These are phyloP conservation scores for Chaetoscypha palmicola DNA, from an alignment of 2,329 filamentous ascomycete genomes.

Conservation along the genomic window DNA sequence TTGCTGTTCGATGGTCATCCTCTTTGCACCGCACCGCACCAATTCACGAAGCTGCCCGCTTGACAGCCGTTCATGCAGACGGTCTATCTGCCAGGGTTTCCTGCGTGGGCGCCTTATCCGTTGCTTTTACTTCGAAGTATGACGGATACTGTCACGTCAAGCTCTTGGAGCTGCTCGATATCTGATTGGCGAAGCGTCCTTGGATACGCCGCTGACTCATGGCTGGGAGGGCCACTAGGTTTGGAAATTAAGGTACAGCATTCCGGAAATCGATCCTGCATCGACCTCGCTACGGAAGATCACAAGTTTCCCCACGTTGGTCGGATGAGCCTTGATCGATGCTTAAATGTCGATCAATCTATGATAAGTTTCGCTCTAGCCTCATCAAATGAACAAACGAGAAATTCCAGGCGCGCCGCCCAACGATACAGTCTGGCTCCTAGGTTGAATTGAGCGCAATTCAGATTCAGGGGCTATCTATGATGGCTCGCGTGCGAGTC, in stretches of 20 bases:
- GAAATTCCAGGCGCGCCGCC: too few relatives aligned
- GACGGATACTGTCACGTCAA: constrained; percentile 16
- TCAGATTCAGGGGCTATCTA: not conserved
- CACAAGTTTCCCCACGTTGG: constrained; percentile 7
- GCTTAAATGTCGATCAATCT: constrained; percentile 13
- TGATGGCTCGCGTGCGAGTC: not conserved
- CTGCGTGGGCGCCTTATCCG: constrained; percentile 14
- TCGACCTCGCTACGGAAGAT: constrained; percentile 9
- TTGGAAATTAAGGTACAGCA: constrained; percentile 16
- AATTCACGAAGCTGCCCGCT: not conserved
- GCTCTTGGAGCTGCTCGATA: not conserved
- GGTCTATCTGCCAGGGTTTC: constrained; percentile 1
- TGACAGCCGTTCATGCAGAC: constrained; percentile 4
- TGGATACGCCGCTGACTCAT: constrained; percentile 17
- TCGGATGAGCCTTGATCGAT: constrained; percentile 5
- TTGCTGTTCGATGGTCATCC: not conserved
- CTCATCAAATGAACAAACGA: not conserved
- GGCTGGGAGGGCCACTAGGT: constrained; percentile 2
- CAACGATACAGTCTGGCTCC: not conserved
- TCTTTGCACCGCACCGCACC: not conserved
- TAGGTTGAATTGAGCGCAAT: not conserved
- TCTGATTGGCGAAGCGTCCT: not conserved
- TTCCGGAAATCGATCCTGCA: constrained; percentile 9
- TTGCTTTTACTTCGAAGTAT: constrained; percentile 6
- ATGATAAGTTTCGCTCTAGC: constrained; percentile 1